Base-by-base conservation (phyloP, 2,329 filamentous ascomycete species). In the Aspergillus viridinutans region DNA sequence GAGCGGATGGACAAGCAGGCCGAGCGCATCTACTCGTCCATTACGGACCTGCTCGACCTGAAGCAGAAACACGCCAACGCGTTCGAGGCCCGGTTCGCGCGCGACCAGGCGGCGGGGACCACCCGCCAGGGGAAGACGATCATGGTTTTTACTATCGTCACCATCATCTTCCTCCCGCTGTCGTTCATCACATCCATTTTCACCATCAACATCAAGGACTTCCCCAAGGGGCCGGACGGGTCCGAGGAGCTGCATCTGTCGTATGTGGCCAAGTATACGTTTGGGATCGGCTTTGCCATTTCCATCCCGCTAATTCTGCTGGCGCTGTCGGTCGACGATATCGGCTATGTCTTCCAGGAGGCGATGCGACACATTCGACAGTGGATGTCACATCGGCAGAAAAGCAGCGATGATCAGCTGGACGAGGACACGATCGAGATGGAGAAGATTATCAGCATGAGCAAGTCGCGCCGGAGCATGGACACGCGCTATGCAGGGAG, bases 31-130 rank as follows among this genome's bases (percentile, higher is more conserved):
- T 86, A 87, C 65, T 73, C 79, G 47, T 82, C 79, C 56, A 80
- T 88, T 48, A 85, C 82, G 0, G 82, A 87, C 61, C 73, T 88
- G 4, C 80, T 89, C 0, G 85, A 88, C 61, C 77, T 88, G 1
- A 89, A 89, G 64, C 85, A 89, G 64, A 88, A 88, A 68, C 85
- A 88, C 57, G 85, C 84, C 61, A 88, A 88, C 70, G 84, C 84
- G 0, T 82, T 87, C 49, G 85, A 88, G 66, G 85, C 85, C 1
- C 81, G 85, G 2, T 87, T 76, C 56, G 71, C 73, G 3, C 72
- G 75, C 23, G 83, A 87, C 51, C 84, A 87, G 68, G 85, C 85
- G 0, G 79, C 82, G 2, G 81, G 82, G 1, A 85, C 85, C 0
- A 82, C 84, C 0, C 76, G 80, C 7, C 78, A 87, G 71, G 80